These are phyloP conservation scores for Fusarium bulbicola DNA, from an alignment of 2,329 filamentous ascomycete species.

Conservation along the genomic window DNA sequence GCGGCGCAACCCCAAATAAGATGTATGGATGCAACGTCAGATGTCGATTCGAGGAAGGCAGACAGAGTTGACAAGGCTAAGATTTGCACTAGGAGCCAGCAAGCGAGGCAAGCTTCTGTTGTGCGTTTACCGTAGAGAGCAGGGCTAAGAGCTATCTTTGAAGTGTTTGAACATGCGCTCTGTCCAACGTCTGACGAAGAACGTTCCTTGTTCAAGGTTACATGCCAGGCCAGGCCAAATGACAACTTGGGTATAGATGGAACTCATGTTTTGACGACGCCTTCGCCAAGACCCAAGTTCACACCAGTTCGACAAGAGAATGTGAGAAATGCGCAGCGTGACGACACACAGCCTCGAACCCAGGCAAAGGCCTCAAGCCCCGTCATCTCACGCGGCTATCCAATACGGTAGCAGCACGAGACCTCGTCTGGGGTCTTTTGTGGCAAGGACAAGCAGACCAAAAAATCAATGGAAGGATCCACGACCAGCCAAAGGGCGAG, in stretches of 20 bases:
- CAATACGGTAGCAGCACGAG: conserved; percentile 48
- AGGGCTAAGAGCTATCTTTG: conserved; percentile 4
- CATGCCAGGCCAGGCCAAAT: neutral
- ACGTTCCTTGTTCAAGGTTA: neutral
- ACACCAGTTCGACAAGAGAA: conserved; percentile 33
- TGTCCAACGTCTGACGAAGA: conserved; percentile 2
- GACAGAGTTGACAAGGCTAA: conserved; percentile 15
- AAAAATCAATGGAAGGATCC: neutral
- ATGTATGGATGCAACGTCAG: conserved; percentile 36
- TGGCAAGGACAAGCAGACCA: conserved; percentile 38
- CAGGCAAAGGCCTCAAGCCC: conserved; percentile 32
- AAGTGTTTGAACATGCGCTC: neutral
- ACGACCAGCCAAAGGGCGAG: neutral
- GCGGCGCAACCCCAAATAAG: conserved; percentile 36
- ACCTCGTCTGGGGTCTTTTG: conserved; percentile 40
- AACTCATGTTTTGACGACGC: neutral
- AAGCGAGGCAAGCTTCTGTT: conserved; percentile 20
- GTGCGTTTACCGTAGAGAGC: neutral
- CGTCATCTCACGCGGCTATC: conserved; percentile 35
- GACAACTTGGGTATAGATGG: neutral
- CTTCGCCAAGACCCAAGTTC: conserved; percentile 36
- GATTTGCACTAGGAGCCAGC: conserved; percentile 15
- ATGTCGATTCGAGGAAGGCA: conserved; percentile 31
- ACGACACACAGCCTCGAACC: conserved; percentile 42
- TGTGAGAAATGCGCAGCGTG: conserved; percentile 33